Evolutionary conservation across 495 filamentous ascomycete species (phyloP).

Genomic region (Penicillium odoratum): DNA sequence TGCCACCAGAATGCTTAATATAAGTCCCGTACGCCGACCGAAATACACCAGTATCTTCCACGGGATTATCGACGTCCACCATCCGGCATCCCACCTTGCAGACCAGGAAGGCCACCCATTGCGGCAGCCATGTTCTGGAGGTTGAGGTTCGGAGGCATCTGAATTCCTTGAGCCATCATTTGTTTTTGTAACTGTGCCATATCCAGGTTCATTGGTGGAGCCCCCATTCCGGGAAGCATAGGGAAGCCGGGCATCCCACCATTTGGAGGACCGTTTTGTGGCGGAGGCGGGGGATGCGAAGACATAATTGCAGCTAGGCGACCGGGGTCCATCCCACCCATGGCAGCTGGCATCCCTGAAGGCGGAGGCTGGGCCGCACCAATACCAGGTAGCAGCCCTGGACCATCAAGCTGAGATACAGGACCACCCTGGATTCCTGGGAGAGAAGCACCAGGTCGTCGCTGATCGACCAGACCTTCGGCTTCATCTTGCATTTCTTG

Average conservation of each 20-base stretch:
- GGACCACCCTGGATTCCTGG: conserved; percentile 53
- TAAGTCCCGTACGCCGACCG: conserved; percentile 27
- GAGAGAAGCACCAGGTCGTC: conserved; percentile 55
- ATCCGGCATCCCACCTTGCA: conserved; percentile 39
- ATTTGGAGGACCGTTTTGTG: conserved; percentile 14
- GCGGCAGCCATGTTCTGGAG: conserved; percentile 47
- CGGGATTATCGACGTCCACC: conserved; percentile 35
- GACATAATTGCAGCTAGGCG: conserved; percentile 49
- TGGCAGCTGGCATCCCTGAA: conserved; percentile 48
- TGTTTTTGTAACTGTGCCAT: conserved; percentile 64
- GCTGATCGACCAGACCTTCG: conserved; percentile 92
- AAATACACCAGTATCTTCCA: conserved; percentile 16
- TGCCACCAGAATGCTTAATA: conserved; percentile 17
- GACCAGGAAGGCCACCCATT: conserved; percentile 46
- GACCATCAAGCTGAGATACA: conserved; percentile 34
- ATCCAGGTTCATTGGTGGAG: conserved; percentile 58
- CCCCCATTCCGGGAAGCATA: conserved; percentile 48
- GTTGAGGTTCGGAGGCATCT: conserved; percentile 40
- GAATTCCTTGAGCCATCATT: conserved; percentile 41
- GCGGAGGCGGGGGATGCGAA: conserved; percentile 34
- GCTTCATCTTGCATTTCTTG: conserved; percentile 90
- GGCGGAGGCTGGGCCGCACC: conserved; percentile 50
- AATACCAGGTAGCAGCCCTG: conserved; percentile 47
- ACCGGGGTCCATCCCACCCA: conserved; percentile 55
- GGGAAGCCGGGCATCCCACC: conserved; percentile 37